Evolutionary conservation across 2,329 filamentous ascomycete genomes (phyloP), one percentile per base, ranked within the genome.

Genomic region (Paracorniculantispora psalliotae): DNA sequence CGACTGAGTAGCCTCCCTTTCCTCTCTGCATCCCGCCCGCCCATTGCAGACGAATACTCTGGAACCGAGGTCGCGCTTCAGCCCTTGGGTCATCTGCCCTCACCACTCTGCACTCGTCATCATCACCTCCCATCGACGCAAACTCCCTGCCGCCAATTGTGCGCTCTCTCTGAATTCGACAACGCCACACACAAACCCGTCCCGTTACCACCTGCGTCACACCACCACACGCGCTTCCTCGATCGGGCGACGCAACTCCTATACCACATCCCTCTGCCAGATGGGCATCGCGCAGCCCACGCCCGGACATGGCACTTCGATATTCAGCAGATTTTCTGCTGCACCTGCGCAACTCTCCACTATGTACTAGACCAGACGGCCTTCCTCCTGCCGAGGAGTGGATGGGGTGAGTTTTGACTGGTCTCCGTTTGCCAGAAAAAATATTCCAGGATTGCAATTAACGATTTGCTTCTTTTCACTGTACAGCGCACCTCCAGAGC

Each of bases 341-440:
- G 67, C 81, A 82, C 72, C 79, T 97, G 68, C 85, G 88, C 74
- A 81, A 88, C 61, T 97, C 93, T 64, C 92, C 92, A 64, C 80
- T 96, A 72, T 92, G 92, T 69, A 78, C 82, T 67, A 96, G 90
- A 75, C 93, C 93, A 49, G 79, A 87, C 63, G 83, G 81, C 63
- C 81, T 97, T 48, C 92, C 92, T 64, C 89, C 91, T 26, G 83
- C 88, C 63, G 91, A 96, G 77, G 91, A 96, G 79, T 97, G 92
- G 92, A 96, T 97, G 91, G 92, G 93, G 89, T 96, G 80, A 71
- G 84, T 75, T 55, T 47, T 49, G 26, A 35, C 37, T 19, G 21
- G 6, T 35, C 52, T 19, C 30, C n/a, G 26, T 48, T 46, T 21
- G 39, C 37, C 39, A n/a, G 43, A 33, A 43, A 26, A 43, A n/a